phyloP scores from a whole-genome alignment of 176 grass and related monocot genomes.

The Alloteropsis semialata region DNA sequence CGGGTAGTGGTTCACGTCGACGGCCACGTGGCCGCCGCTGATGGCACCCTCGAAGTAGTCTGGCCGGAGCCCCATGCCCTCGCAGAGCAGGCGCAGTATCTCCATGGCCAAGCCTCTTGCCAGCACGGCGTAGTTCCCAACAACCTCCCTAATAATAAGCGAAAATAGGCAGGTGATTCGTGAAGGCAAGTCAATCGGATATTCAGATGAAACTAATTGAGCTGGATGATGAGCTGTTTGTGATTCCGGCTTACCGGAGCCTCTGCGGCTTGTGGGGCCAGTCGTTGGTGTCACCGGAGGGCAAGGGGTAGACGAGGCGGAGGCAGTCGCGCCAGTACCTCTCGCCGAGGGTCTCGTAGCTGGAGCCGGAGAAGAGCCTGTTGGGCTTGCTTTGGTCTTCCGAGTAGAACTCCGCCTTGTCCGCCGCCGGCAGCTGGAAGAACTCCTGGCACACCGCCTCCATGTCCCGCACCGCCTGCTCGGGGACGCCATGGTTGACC shows the following conservation, averaged over 20 bases:
- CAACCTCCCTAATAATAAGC: background rate
- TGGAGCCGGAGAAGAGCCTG: background rate
- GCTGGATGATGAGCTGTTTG: no score
- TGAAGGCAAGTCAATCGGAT: no score
- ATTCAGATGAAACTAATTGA: no score
- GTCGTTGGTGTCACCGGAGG: background rate
- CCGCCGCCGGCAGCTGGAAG: background rate
- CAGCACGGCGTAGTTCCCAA: background rate
- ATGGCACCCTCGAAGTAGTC: constrained; percentile 58
- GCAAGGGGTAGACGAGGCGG: background rate
- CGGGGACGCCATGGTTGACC: background rate
- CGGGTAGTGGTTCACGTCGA: constrained; percentile 60
- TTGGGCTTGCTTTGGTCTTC: background rate
- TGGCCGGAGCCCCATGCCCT: constrained; percentile 49
- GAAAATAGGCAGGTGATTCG: no score
- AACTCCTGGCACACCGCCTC: background rate
- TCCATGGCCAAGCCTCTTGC: constrained; percentile 19
- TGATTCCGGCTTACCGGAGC: background rate
- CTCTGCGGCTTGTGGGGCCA: background rate
- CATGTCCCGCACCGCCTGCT: background rate
- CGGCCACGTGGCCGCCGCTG: constrained; percentile 36
- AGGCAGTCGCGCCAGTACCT: background rate
- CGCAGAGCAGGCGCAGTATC: constrained; percentile 52
- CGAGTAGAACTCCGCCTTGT: background rate
- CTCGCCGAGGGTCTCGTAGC: background rate